These are phyloP conservation scores for Chlorella sp. DNA, from an alignment of 139 green algal genomes.

Conservation along the genomic window DNA sequence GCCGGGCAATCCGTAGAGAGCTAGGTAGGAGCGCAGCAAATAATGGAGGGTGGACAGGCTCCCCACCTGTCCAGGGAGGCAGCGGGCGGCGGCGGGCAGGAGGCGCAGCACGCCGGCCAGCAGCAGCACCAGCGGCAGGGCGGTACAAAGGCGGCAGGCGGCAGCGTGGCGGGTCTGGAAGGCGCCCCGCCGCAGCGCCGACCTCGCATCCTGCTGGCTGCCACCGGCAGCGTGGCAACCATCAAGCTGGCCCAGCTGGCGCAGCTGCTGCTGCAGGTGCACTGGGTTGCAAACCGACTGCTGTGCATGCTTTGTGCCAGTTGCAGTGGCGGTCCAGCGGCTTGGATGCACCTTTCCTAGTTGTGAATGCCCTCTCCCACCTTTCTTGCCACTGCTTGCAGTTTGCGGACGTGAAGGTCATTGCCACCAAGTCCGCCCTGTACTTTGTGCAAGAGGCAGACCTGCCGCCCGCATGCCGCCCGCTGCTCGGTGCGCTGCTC, in stretches of 20 bases:
- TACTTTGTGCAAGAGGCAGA: constrained; percentile 65
- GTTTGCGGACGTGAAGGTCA: constrained; percentile 66
- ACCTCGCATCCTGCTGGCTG: constrained; percentile 65
- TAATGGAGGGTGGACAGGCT: too few relatives aligned
- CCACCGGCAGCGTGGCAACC: constrained; percentile 79
- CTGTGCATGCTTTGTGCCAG: too few relatives aligned
- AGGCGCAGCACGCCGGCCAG: constrained; percentile 11
- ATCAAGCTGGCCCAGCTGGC: constrained; percentile 75
- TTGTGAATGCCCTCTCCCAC: too few relatives aligned
- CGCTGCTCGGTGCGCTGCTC: constrained; percentile 26
- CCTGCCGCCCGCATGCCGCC: constrained; percentile 30
- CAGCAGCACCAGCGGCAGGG: constrained; percentile 36
- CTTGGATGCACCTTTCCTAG: too few relatives aligned
- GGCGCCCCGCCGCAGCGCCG: background rate
- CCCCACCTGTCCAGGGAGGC: constrained; percentile 15
- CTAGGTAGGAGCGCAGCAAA: too few relatives aligned
- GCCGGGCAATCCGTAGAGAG: too few relatives aligned
- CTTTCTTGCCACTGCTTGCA: too few relatives aligned
- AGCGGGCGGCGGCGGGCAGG: constrained; percentile 27
- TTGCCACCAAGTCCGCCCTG: constrained; percentile 60
- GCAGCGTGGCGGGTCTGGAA: background rate
- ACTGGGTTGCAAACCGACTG: too few relatives aligned
- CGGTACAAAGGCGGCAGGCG: constrained; percentile 7
- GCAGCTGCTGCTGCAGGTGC: constrained; percentile 47
- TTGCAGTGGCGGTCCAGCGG: too few relatives aligned